These are phyloP conservation scores for Ustilago cynodontis DNA, from an alignment of 1,284 basidiomycete species.

Conservation along the genomic window DNA sequence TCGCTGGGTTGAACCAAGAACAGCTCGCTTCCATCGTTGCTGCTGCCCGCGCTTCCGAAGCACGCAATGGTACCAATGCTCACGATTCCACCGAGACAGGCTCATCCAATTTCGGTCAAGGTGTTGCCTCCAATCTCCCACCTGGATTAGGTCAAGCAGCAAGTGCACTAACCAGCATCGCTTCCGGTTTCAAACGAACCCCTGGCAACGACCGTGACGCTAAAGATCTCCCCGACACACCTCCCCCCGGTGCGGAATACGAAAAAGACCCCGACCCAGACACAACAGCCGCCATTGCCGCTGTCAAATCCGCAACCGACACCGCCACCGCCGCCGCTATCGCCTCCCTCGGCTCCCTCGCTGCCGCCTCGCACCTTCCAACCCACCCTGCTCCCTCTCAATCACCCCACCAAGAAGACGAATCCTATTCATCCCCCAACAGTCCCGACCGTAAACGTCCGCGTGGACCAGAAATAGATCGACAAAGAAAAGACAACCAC, in stretches of 20 bases:
- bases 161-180: slow-evolving; percentile 61
- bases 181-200: slow-evolving; percentile 59
- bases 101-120: slow-evolving; percentile 19
- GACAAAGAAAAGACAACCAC: slow-evolving; percentile 66
- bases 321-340: slow-evolving; percentile 61
- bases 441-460: slow-evolving; percentile 32
- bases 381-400: slow-evolving; percentile 14
- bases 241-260: slow-evolving; percentile 26
- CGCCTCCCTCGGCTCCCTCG: slow-evolving; percentile 59
- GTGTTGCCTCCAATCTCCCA: slow-evolving; percentile 32
- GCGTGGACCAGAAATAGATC: slow-evolving; percentile 60
- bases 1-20: slow-evolving; percentile 61
- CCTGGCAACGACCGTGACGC: slow-evolving; percentile 12
- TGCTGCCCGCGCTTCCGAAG: slow-evolving; percentile 56
- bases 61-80: slow-evolving; percentile 12
- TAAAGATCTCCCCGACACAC: slow-evolving; percentile 34
- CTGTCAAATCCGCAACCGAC: slow-evolving; percentile 47
- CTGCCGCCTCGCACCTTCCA: slow-evolving; percentile 25
- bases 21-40: slow-evolving; percentile 65
- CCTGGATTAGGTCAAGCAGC: slow-evolving; percentile 59
- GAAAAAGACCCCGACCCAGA: slow-evolving; percentile 24
- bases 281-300: slow-evolving; percentile 30
- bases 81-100: background rate
- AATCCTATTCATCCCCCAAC: background rate
- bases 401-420: background rate